phyloP scores from a whole-genome alignment of 176 grass and related monocot genomes.

The Triticum timopheevii region DNA sequence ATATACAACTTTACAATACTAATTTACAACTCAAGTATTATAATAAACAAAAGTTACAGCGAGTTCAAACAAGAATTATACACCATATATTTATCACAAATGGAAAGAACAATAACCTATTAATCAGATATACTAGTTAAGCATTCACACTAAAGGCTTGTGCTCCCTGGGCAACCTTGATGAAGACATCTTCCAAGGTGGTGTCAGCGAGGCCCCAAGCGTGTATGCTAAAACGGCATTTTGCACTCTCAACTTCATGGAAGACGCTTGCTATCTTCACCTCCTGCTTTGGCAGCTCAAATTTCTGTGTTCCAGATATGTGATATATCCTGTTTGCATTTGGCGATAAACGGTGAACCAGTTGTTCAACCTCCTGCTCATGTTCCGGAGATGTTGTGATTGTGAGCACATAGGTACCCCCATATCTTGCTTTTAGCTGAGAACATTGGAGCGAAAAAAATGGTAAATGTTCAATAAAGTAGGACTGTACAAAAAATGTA shows the following conservation, averaged over 20 bases:
- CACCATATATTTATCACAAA: neutral
- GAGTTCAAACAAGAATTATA: neutral
- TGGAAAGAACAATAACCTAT: neutral
- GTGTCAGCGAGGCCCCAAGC: slow-evolving; percentile 40
- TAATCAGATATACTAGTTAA: neutral
- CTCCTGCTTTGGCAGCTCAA: slow-evolving; percentile 42
- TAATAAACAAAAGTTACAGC: too few relatives aligned
- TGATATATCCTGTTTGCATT: slow-evolving; percentile 17
- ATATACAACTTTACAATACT: too few relatives aligned
- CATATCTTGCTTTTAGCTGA: slow-evolving; percentile 50
- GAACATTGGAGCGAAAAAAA: neutral
- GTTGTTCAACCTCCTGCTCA: slow-evolving; percentile 21
- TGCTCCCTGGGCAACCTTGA: slow-evolving; percentile 29
- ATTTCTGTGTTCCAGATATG: slow-evolving; percentile 47
- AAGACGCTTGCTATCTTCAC: slow-evolving; percentile 32
- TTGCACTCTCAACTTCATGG: slow-evolving; percentile 32
- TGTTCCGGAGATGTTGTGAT: slow-evolving; percentile 10
- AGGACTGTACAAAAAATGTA: neutral
- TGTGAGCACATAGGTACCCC: slow-evolving; percentile 34
- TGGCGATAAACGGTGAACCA: slow-evolving; percentile 24
- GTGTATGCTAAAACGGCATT: slow-evolving; percentile 1
- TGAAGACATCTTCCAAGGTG: slow-evolving; percentile 40
- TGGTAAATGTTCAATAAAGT: neutral
- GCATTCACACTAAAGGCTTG: neutral
- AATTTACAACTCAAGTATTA: too few relatives aligned